Conservation (phyloP, 116 monocot species). For the Iris pallida region DNA sequence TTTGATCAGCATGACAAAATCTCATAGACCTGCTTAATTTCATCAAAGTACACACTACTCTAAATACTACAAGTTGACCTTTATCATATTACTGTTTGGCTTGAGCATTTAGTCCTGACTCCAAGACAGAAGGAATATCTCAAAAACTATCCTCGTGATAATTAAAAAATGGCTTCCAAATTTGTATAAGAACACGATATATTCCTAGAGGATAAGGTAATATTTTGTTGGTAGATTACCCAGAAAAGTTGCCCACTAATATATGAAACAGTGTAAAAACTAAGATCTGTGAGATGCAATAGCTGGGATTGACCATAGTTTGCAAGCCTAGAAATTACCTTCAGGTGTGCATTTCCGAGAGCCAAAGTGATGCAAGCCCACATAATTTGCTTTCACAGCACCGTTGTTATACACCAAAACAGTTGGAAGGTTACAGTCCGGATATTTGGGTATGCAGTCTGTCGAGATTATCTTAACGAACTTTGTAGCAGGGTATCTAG, state of each 20-base stretch:
- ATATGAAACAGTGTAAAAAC: not conserved
- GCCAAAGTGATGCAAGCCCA: slow-evolving; percentile 83
- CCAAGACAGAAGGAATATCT: too few relatives aligned
- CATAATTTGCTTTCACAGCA: slow-evolving; percentile 83
- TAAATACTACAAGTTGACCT: too few relatives aligned
- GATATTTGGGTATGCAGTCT: slow-evolving; percentile 96
- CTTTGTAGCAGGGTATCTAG: slow-evolving; percentile 80
- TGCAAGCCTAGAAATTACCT: slow-evolving; percentile 33
- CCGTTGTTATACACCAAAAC: slow-evolving; percentile 85
- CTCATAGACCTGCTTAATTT: too few relatives aligned
- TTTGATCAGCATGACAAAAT: too few relatives aligned
- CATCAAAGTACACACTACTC: too few relatives aligned
- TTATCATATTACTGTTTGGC: too few relatives aligned
- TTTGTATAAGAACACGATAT: too few relatives aligned
- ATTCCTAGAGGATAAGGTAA: too few relatives aligned
- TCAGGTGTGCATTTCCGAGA: slow-evolving; percentile 79
- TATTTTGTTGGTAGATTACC: too few relatives aligned
- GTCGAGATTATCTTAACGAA: slow-evolving; percentile 98
- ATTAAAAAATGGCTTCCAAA: too few relatives aligned
- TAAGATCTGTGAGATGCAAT: not conserved
- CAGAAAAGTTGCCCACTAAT: not conserved
- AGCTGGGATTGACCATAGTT: not conserved
- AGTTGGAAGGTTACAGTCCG: slow-evolving; percentile 84
- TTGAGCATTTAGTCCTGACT: too few relatives aligned
- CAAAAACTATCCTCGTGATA: too few relatives aligned